phyloP scores from a whole-genome alignment of 2,329 filamentous ascomycete genomes.

The Ophiostoma piceae region DNA sequence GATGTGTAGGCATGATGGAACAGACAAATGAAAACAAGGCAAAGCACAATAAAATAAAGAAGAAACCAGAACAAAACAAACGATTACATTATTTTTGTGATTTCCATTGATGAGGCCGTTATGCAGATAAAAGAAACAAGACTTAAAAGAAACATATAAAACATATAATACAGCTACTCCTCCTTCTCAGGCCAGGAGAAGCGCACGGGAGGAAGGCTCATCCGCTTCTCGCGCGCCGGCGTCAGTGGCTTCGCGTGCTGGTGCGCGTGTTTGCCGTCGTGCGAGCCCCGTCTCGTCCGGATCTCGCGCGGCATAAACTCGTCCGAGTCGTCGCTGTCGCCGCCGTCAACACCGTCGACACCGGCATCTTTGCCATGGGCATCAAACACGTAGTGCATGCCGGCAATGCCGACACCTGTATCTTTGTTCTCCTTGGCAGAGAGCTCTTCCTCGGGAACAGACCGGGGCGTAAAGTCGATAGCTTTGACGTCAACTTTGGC shows the following conservation, averaged over 20 bases:
- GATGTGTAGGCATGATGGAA: neutral
- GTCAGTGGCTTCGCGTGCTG: neutral
- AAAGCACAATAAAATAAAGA: neutral
- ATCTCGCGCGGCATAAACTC: neutral
- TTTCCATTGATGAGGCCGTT: neutral
- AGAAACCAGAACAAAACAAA: neutral
- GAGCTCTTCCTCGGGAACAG: neutral
- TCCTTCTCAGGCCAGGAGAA: constrained; percentile 30
- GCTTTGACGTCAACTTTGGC: neutral
- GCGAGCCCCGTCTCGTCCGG: constrained; percentile 14
- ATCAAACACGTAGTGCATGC: constrained; percentile 13
- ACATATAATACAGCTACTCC: neutral
- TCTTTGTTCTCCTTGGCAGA: neutral
- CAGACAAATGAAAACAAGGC: neutral
- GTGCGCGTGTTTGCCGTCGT: neutral
- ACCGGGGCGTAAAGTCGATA: neutral
- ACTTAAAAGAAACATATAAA: neutral
- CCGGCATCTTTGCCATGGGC: neutral
- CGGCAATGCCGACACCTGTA: neutral
- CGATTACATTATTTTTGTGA: neutral
- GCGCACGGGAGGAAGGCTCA: constrained; percentile 34
- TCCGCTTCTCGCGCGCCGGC: constrained; percentile 29
- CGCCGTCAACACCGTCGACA: neutral
- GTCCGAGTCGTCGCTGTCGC: constrained; percentile 4
- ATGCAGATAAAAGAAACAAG: neutral